Evolutionary conservation across 768 basidiomycete genomes (phyloP).

Genomic region (Galerina marginata): DNA sequence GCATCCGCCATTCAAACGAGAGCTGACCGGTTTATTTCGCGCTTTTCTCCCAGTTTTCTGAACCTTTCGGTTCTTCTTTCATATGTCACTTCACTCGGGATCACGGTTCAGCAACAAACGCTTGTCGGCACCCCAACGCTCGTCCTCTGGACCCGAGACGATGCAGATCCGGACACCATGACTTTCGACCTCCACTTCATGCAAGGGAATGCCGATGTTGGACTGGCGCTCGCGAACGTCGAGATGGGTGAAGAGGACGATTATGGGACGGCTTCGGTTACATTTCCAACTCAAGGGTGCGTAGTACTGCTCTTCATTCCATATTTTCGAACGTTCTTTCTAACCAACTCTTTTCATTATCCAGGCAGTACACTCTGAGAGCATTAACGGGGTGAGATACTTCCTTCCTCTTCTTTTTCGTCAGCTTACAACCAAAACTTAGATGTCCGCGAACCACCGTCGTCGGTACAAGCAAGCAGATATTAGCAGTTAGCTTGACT

Average conservation of each 20-base stretch:
- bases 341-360: background rate
- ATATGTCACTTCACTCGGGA: background rate
- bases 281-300: constrained; percentile 24
- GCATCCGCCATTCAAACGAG: background rate
- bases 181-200: constrained; percentile 23
- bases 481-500: too few relatives aligned
- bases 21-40: background rate
- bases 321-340: background rate
- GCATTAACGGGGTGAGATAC: too few relatives aligned
- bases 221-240: constrained; percentile 21
- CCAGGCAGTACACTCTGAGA: constrained; percentile 11
- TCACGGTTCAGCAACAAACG: constrained; percentile 16
- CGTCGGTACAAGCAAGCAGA: too few relatives aligned
- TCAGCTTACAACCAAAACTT: too few relatives aligned
- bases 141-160: constrained; percentile 17
- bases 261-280: constrained; percentile 13
- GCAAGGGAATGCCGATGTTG: constrained; percentile 17
- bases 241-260: background rate
- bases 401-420: too few relatives aligned
- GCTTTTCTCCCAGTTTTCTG: background rate
- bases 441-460: too few relatives aligned
- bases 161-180: background rate
- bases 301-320: background rate
- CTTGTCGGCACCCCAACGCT: constrained; percentile 13
- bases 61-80: background rate